Base-by-base conservation (phyloP, 495 filamentous ascomycete species). In the Penicillium daleae region DNA sequence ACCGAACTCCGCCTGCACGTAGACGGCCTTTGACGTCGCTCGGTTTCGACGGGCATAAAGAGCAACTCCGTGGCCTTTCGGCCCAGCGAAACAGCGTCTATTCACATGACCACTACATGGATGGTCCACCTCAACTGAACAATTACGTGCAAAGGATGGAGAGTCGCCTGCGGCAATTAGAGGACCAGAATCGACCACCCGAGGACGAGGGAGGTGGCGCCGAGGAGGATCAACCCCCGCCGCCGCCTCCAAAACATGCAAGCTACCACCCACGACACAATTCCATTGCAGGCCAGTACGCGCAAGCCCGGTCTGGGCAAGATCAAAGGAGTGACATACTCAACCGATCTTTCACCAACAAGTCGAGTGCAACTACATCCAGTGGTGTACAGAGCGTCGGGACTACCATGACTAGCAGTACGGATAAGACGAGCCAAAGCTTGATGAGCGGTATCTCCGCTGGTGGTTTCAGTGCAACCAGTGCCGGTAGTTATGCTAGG, bases 401-500 rank as follows among this genome's bases (percentile, higher is more conserved):
- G n/a, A 94, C 91, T 7, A 89, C 87, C 68, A 79, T 80, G 62
- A 94, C 89, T 48, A 84, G 79, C 8, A 89, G 85, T 67, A 95
- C 92, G 0, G 86, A 89, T 56, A 84, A 83, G 64, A 97, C 94
- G 8, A 87, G 89, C 68, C 85, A 87, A 60, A 97, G 92, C 71
- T 66, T 98, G 37, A 97, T 98, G 95, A 97, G 92, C 73, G 95
- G 93, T 8, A 79, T 84, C 32, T 97, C 94, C 48, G 96, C 96
- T 1, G 89, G 92, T 17, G 93, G 85, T 2, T 90, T 97, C 72
- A 97, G 93, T 72, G 91, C 94, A 40, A 98, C 96, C 0, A 97
- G 94, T 73, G 95, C 95, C 17, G 96, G 93, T 48, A 97, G 93
- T 74, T 85, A 93, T 32, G 93, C 92, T 26, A 84, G 95, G 51